phyloP scores from a whole-genome alignment of 495 filamentous ascomycete genomes.

The Bacidia gigantensis region DNA sequence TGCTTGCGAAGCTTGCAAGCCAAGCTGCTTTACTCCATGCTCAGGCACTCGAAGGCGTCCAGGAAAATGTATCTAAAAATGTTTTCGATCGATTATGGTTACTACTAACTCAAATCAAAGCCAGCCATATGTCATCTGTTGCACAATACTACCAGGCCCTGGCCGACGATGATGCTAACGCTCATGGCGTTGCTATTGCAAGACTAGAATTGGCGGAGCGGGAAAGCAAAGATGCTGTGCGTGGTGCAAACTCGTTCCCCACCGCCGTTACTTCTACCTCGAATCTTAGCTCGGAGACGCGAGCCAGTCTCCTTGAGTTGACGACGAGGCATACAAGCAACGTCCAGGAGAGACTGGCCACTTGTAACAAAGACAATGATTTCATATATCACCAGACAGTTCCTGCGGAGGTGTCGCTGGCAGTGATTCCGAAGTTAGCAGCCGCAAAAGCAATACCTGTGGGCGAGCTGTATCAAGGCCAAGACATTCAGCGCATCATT shows the following conservation, averaged over 20 bases:
- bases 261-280: conserved; percentile 63
- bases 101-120: conserved; percentile 73
- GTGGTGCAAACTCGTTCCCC: conserved; percentile 69
- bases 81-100: conserved; percentile 97
- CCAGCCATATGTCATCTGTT: conserved; percentile 67
- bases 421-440: conserved; percentile 75
- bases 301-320: conserved; percentile 55
- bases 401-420: conserved; percentile 66
- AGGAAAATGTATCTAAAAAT: conserved; percentile 81
- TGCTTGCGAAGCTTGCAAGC: conserved; percentile 83
- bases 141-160: conserved; percentile 92
- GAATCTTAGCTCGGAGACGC: conserved; percentile 72
- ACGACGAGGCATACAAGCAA: conserved; percentile 68
- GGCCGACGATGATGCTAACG: conserved; percentile 75
- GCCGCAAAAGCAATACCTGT: conserved; percentile 98
- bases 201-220: conserved; percentile 70
- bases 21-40: conserved; percentile 80
- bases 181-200: conserved; percentile 75
- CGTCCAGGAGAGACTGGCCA: conserved; percentile 64
- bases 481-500: conserved; percentile 93
- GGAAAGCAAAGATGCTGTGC: conserved; percentile 58
- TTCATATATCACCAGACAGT: conserved; percentile 95
- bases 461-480: conserved; percentile 88
- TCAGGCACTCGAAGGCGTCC: conserved; percentile 75
- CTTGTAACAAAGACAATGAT: conserved; percentile 84